Percentiles rank a stretch among this genome's conserved stretches.
Conservation (phyloP, 2,329 filamentous ascomycete species). For the Aquanectria penicillioides region DNA sequence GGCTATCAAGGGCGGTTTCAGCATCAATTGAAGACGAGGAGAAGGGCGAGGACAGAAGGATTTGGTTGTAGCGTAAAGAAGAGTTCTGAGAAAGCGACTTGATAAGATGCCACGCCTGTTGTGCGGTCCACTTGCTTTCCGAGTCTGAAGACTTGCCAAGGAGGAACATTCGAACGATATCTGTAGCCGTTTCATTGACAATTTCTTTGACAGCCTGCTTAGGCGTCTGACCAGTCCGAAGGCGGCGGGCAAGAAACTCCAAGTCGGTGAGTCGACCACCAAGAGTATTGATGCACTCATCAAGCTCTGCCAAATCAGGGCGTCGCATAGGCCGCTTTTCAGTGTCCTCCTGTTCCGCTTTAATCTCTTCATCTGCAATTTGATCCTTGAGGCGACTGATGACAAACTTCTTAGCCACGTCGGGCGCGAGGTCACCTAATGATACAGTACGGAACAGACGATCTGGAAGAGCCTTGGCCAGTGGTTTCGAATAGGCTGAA, state of each 20-base stretch:
- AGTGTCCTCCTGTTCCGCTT: slow-evolving; percentile 38
- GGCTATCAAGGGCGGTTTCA: slow-evolving; percentile 79
- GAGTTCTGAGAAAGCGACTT: slow-evolving; percentile 77
- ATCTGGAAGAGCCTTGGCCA: slow-evolving; percentile 89
- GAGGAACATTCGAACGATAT: slow-evolving; percentile 94
- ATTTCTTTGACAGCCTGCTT: slow-evolving; percentile 86
- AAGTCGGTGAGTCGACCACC: slow-evolving; percentile 96
- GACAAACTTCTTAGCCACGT: slow-evolving; percentile 91
- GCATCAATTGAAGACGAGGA: slow-evolving; percentile 67
- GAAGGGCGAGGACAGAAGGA: slow-evolving; percentile 81
- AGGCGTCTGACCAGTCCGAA: slow-evolving; percentile 87
- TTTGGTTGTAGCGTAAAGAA: slow-evolving; percentile 83
- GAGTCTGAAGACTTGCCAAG: slow-evolving; percentile 64
- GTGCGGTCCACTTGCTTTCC: slow-evolving; percentile 75
- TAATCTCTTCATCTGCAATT: slow-evolving; percentile 42
- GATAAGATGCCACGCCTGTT: slow-evolving; percentile 92
- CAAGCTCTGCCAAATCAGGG: slow-evolving; percentile 74
- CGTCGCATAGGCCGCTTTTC: slow-evolving; percentile 37
- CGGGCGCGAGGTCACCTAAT: slow-evolving; percentile 85
- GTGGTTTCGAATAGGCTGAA: slow-evolving; percentile 85
- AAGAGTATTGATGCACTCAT: slow-evolving; percentile 81
- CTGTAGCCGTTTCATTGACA: slow-evolving; percentile 85
- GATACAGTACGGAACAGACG: slow-evolving; percentile 88
- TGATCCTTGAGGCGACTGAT: slow-evolving; percentile 76
- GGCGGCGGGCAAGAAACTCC: slow-evolving; percentile 89